A percentile compares a stretch with the other conserved stretches of the same genome.
phyloP scores from a whole-genome alignment of 2,329 filamentous ascomycete species.

The Coleophoma cylindrospora region DNA sequence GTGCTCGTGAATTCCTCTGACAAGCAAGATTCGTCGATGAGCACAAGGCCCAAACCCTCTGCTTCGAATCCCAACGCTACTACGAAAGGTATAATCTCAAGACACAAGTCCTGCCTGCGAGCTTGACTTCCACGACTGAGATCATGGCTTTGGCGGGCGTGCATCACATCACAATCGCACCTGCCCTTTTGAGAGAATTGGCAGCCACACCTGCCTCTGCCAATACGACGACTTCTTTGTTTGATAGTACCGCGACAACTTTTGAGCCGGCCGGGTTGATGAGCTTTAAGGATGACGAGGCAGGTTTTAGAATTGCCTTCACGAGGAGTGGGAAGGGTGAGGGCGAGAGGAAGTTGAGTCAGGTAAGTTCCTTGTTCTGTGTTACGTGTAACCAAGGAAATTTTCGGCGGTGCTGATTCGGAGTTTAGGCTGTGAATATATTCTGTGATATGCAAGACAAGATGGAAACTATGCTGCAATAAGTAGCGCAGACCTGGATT shows the following conservation, averaged over 20 bases:
- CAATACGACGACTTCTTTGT: conserved; percentile 9
- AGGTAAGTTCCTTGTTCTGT: conserved; percentile 25
- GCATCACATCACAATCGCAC: conserved; percentile 54
- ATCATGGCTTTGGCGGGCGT: conserved; percentile 53
- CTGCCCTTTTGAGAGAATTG: conserved; percentile 36
- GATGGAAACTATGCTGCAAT: conserved; percentile 33
- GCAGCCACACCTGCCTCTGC: conserved; percentile 5
- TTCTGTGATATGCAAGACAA: conserved; percentile 51
- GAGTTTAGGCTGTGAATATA: conserved; percentile 46
- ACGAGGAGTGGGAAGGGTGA: conserved; percentile 39
- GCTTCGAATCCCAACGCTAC: conserved; percentile 47
- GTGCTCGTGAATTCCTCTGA: background rate
- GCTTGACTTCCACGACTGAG: conserved; percentile 51
- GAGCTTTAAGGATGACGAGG: conserved; percentile 33
- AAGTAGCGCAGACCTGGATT: no score
- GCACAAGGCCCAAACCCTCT: conserved; percentile 30
- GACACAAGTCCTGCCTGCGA: conserved; percentile 51
- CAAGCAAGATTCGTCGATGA: conserved; percentile 39
- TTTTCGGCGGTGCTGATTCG: background rate
- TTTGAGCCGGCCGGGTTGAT: background rate
- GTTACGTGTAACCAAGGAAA: background rate
- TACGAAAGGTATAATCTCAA: conserved; percentile 35
- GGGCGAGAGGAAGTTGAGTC: conserved; percentile 43
- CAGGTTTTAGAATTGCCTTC: conserved; percentile 45
- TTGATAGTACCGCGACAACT: conserved; percentile 7